These are phyloP conservation scores for Fusarium sacchari DNA, from an alignment of 2,329 filamentous ascomycete genomes.

Conservation along the genomic window DNA sequence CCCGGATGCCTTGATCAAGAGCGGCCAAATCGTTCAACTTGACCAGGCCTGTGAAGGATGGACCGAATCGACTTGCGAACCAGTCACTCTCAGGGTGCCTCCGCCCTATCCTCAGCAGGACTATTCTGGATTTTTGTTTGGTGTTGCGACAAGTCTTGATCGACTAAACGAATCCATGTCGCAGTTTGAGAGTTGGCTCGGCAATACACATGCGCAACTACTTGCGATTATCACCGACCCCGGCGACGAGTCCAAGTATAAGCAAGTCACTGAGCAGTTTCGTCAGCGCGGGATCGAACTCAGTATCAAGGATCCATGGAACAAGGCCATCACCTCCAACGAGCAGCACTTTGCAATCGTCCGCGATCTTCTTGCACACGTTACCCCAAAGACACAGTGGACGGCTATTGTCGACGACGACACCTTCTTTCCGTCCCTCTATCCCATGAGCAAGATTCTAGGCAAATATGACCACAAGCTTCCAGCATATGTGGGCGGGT, in stretches of 20 bases:
- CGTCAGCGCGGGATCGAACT: slow-evolving; percentile 48
- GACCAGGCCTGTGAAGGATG: slow-evolving; percentile 41
- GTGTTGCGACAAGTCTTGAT: slow-evolving; percentile 63
- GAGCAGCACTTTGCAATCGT: slow-evolving; percentile 68
- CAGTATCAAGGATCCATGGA: slow-evolving; percentile 48
- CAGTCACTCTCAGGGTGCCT: slow-evolving; percentile 59
- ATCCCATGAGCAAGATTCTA: slow-evolving; percentile 60
- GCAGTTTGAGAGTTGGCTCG: slow-evolving; percentile 66
- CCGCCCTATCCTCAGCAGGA: slow-evolving; percentile 53
- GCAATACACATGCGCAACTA: slow-evolving; percentile 60
- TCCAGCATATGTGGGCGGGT: slow-evolving; percentile 64
- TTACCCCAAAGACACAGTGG: slow-evolving; percentile 61
- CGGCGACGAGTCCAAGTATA: slow-evolving; percentile 42
- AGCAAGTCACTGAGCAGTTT: slow-evolving; percentile 44
- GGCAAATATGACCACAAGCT: slow-evolving; percentile 58
- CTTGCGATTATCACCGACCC: slow-evolving; percentile 63
- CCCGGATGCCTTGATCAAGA: slow-evolving; percentile 50
- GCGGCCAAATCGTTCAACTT: slow-evolving; percentile 46
- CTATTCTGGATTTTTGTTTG: slow-evolving; percentile 65
- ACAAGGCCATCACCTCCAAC: slow-evolving; percentile 54
- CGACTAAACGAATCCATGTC: slow-evolving; percentile 61
- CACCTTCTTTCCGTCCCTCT: slow-evolving; percentile 69
- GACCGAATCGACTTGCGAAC: slow-evolving; percentile 49
- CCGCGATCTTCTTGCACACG: slow-evolving; percentile 57
- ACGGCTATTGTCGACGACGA: slow-evolving; percentile 69